These are phyloP conservation scores for Brassica hybrid DNA, from an alignment of 441 rosid species.

Conservation along the genomic window DNA sequence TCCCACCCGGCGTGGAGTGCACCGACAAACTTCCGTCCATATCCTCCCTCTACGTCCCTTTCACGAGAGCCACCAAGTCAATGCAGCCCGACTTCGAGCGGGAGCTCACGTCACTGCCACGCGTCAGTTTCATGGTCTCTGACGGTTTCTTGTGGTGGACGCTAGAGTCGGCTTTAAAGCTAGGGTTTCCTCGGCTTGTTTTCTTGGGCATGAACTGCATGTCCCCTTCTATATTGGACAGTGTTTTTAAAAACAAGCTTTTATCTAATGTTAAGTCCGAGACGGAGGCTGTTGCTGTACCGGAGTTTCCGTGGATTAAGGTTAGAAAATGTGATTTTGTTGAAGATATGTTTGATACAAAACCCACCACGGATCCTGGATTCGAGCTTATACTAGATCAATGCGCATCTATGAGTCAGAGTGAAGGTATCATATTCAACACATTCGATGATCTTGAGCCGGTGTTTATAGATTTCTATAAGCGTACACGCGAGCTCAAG, in stretches of 20 bases:
- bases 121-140: conserved; percentile 6
- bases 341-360: neutral
- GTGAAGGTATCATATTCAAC: conserved; percentile 14
- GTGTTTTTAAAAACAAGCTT: conserved; percentile 1
- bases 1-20: neutral
- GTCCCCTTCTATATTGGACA: neutral
- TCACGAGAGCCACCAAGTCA: conserved; percentile 16
- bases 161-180: conserved; percentile 8
- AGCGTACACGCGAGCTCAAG: conserved; percentile 13
- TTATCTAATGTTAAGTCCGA: conserved; percentile 3
- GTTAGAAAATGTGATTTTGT: conserved; percentile 13
- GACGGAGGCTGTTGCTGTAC: neutral
- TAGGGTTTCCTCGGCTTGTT: conserved; percentile 20
- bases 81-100: conserved; percentile 15
- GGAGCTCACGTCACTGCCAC: conserved; percentile 9
- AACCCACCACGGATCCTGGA: conserved; percentile 11
- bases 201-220: conserved; percentile 10
- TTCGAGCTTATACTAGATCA: conserved; percentile 3
- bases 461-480: conserved; percentile 9
- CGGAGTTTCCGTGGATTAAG: conserved; percentile 15
- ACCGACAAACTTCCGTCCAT: neutral
- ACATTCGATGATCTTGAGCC: conserved; percentile 9
- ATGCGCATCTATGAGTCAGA: neutral
- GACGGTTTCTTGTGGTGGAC: conserved; percentile 22
- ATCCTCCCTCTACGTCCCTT: conserved; percentile 5